Evolutionary conservation across 192 early-diverging fungal genomes (phyloP).

Genomic region (Paraglomus occultum): DNA sequence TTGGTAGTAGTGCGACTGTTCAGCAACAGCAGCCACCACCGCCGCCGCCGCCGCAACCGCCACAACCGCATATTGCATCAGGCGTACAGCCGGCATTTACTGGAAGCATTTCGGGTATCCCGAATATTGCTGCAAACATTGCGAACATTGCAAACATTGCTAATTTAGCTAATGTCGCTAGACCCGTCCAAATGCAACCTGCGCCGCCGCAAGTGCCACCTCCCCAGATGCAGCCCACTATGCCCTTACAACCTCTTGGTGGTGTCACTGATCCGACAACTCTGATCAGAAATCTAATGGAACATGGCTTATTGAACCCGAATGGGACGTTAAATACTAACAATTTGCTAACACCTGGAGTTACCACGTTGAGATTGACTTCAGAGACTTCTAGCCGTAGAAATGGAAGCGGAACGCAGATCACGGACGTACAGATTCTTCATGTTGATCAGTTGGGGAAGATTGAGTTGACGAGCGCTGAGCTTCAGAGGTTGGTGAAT

Average conservation of each 20-base stretch:
- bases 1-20: conserved; percentile 3
- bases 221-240: background rate
- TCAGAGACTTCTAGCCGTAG: background rate
- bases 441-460: conserved; percentile 31
- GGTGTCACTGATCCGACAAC: conserved; percentile 19
- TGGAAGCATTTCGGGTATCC: conserved; percentile 5
- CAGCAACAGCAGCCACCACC: conserved; percentile 4
- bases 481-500: conserved; percentile 44
- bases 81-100: conserved; percentile 26
- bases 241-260: background rate
- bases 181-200: background rate
- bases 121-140: background rate
- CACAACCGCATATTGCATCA: conserved; percentile 9
- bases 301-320: conserved; percentile 5
- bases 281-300: conserved; percentile 26
- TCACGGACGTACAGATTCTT: conserved; percentile 7
- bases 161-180: too few relatives aligned
- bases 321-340: background rate
- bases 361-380: too few relatives aligned
- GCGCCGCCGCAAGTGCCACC: background rate
- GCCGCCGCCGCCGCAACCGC: background rate
- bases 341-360: background rate
- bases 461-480: conserved; percentile 51
- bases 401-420: background rate
- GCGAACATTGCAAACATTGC: too few relatives aligned